Base-by-base conservation (phyloP, 2,329 filamentous ascomycete genomes). In the Aspergillus arachidicola region DNA sequence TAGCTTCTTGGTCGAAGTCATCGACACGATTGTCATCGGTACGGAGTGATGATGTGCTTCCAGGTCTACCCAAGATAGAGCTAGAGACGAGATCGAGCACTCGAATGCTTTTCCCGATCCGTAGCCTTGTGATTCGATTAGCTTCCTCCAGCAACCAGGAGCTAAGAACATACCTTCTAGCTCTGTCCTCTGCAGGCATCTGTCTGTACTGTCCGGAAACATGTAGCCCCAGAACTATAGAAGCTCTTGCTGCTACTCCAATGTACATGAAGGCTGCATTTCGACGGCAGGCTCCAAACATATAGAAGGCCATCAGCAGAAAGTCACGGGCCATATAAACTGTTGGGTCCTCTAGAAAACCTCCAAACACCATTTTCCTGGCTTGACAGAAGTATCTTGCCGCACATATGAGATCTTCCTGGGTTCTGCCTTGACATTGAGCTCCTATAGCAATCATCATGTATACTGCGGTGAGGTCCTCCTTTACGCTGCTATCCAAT, bases 241-340 rank as follows among this genome's bases (percentile, higher is more conserved):
- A 86, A 0, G 86, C 84, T 59, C 85, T 82, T 0, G 84, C 80
- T 1, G 87, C 86, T 10, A 89, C 82, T 0, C 86, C 86, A 2
- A 89, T 72, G 60, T 89, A 89, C 84, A 89, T 87, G 59, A 87
- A 89, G 0, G 86, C 86, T 0, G 86, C 81, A 61, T 88, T 88
- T 10, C 86, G 79, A 36, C 84, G 84, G 58, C 86, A 88, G 4
- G 84, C 84, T 0, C 84, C 85, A 3, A 87, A 79, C 81, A 87
- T 85, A 66, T 86, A 88, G 65, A 87, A 86, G 0, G 85, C 80
- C 82, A 88, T 84, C 19, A 87, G 75, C 0, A 86, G 72, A 64
- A 86, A 88, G 0, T 79, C 75, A 19, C 83, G 77, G 5, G 86
- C 81, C 69, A 86, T 77, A 55, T 85, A 79, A 12, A 86, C 73